These are phyloP conservation scores for Fraxinus sp. DNA, from an alignment of 305 asterid species.

Conservation along the genomic window DNA sequence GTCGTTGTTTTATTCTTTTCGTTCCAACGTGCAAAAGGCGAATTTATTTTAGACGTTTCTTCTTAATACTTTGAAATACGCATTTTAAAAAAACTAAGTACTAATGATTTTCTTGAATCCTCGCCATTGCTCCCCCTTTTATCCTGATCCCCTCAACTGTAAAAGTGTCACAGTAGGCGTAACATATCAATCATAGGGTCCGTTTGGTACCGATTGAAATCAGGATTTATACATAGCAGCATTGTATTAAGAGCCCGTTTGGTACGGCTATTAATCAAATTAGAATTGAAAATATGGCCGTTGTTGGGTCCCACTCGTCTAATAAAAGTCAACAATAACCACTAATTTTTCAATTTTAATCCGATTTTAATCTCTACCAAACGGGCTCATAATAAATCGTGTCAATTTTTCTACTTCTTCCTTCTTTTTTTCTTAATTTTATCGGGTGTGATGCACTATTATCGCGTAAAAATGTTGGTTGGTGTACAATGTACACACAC, in stretches of 20 bases:
- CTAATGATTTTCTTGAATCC: background rate
- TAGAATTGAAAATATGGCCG: too few relatives aligned
- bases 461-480: background rate
- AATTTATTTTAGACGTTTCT: background rate
- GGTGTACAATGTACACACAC: constrained; percentile 14
- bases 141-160: background rate
- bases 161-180: background rate
- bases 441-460: background rate
- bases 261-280: too few relatives aligned
- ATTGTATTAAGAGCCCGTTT: too few relatives aligned
- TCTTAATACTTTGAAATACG: background rate
- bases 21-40: background rate
- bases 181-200: background rate
- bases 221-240: too few relatives aligned
- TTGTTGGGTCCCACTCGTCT: too few relatives aligned
- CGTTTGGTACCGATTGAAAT: too few relatives aligned
- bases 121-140: background rate
- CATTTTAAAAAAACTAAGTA: background rate
- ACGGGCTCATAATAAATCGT: background rate
- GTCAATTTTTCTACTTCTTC: background rate
- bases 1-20: background rate
- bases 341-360: too few relatives aligned
- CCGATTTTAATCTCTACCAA: too few relatives aligned
- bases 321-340: too few relatives aligned
- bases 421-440: background rate